Evolutionary conservation across 2,329 filamentous ascomycete genomes (phyloP).

Genomic region (Periconia sp.): DNA sequence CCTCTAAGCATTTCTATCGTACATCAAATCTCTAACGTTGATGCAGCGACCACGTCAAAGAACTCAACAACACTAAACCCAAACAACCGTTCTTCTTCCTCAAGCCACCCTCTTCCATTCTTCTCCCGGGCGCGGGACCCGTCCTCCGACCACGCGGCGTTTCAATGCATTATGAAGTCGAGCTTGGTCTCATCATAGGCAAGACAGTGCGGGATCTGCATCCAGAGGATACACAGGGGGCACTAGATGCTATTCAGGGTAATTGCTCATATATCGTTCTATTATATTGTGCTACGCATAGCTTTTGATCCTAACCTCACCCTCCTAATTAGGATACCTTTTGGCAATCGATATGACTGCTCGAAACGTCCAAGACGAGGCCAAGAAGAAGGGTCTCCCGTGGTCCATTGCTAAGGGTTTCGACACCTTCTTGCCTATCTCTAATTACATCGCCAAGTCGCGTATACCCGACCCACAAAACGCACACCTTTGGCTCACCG

Average conservation of each 20-base stretch:
- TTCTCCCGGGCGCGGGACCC: conserved; percentile 78
- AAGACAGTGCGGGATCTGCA: conserved; percentile 78
- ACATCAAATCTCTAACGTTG: neutral
- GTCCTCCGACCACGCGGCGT: conserved; percentile 83
- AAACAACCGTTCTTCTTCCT: conserved; percentile 99
- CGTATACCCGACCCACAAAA: conserved; percentile 86
- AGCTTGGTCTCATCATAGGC: conserved; percentile 88
- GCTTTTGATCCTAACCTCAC: neutral
- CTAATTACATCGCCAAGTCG: conserved; percentile 78
- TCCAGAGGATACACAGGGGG: conserved; percentile 74
- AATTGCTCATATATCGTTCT: conserved; percentile 26
- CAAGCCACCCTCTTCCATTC: conserved; percentile 87
- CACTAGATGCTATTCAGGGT: conserved; percentile 83
- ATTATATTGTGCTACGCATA: neutral
- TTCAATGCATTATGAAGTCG: conserved; percentile 91
- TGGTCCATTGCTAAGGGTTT: conserved; percentile 98
- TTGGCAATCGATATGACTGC: conserved; percentile 97
- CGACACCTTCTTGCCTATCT: conserved; percentile 93
- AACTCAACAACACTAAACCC: conserved; percentile 84
- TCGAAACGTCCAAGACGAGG: conserved; percentile 92
- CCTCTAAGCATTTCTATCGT: neutral
- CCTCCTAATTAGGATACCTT: conserved; percentile 69
- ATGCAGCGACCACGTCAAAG: conserved; percentile 88
- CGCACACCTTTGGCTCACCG: conserved; percentile 81
- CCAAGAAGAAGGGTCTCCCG: conserved; percentile 94